Evolutionary conservation across 495 filamentous ascomycete species (phyloP), one percentile per base, ranked within the genome.

Genomic region (Polyplosphaeria fusca): DNA sequence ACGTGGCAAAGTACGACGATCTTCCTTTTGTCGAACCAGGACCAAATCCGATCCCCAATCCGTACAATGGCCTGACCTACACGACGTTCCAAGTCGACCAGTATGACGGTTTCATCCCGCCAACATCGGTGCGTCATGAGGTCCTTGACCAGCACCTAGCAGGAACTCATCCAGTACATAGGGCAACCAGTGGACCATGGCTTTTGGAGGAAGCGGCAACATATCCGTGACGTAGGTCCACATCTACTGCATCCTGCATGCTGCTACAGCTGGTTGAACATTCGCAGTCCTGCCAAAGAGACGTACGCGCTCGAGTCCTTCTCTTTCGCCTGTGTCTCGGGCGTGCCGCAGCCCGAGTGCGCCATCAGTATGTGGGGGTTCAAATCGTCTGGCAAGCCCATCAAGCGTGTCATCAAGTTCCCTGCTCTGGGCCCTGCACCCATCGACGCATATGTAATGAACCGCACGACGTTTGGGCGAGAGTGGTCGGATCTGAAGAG

Each of bases 191-290:
- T 55, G 44, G 51, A 44, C 58, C 1, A 61, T 61, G 58, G 58
- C 58, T 14, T 61, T 61, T 37, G 58, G 58, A 2, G 58, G 58
- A 37, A 61, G 58, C 35, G 57, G 57, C 12, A 60, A 60, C 26
- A 48, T 60, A 12, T 48, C 57, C 1, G 42, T 41, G 1, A 30
- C 49, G 39, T 42, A 42, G 1, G 35, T n/a, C 18, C 35, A 40
- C 46, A n/a, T n/a, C n/a, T n/a, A n/a, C n/a, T n/a, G n/a, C n/a
- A n/a, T n/a, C n/a, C n/a, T n/a, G n/a, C n/a, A n/a, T n/a, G n/a
- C n/a, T n/a, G n/a, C n/a, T n/a, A n/a, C n/a, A n/a, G n/a, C n/a
- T n/a, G n/a, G n/a, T n/a, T n/a, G n/a, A n/a, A n/a, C n/a, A n/a
- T n/a, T n/a, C 2, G 18, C 26, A 57, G 55, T 16, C 46, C 45